Evolutionary conservation across 768 basidiomycete genomes (phyloP).

Genomic region (Russula dissimulans): DNA sequence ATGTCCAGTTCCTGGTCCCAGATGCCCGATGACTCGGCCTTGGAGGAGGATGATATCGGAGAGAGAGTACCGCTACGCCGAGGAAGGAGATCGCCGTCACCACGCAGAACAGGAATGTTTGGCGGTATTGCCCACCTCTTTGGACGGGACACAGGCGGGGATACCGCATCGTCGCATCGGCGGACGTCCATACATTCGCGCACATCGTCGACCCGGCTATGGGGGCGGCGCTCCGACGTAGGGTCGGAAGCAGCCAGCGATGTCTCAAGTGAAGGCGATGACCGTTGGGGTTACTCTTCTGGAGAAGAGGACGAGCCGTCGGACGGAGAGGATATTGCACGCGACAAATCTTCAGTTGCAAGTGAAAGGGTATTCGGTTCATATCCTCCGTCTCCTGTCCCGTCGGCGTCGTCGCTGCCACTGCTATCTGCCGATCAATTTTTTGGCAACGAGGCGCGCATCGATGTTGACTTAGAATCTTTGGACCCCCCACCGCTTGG

Average conservation of each 20-base stretch:
- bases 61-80: constrained; percentile 7
- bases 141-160: constrained; percentile 26
- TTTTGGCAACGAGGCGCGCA: constrained; percentile 74
- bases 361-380: constrained; percentile 68
- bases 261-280: constrained; percentile 43
- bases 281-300: constrained; percentile 91
- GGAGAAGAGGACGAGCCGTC: constrained; percentile 63
- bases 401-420: constrained; percentile 47
- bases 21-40: constrained; percentile 3
- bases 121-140: constrained; percentile 65
- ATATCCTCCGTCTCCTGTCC: constrained; percentile 50
- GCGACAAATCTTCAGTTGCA: constrained; percentile 31
- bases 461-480: constrained; percentile 64
- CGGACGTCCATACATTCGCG: constrained; percentile 49
- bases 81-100: constrained; percentile 21
- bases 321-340: constrained; percentile 29
- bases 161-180: constrained; percentile 34
- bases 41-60: constrained; percentile 17
- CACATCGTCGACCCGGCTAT: constrained; percentile 40
- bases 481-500: constrained; percentile 69
- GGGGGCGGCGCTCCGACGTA: constrained; percentile 43
- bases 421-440: constrained; percentile 66
- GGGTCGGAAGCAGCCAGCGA: constrained; percentile 53
- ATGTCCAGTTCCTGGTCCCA: constrained; percentile 2
- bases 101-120: constrained; percentile 38